Evolutionary conservation across 768 basidiomycete species (phyloP), one percentile per base, ranked within the genome.

Genomic region (Mycena galopus): DNA sequence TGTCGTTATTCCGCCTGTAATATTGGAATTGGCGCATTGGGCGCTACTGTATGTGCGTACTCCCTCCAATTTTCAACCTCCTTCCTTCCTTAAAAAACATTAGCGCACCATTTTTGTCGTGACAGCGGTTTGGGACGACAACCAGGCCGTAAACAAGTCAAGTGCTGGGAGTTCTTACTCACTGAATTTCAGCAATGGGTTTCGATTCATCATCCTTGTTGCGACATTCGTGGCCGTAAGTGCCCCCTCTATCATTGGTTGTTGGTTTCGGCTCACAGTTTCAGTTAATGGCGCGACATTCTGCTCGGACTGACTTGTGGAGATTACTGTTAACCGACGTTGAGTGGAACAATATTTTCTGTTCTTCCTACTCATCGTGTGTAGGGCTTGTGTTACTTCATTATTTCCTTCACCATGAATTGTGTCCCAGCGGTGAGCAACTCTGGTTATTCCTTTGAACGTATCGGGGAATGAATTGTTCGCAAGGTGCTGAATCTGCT

Each of bases 101-200:
- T n/a, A n/a, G n/a, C 88, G 93, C 33, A 90, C 89, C 17, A 92
- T 93, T 90, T 89, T 92, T 79, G 86, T 92, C 35, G 89, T 94
- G 32, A 79, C 84, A 14, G 89, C 92, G 0, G 76, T 81, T 37
- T 91, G 91, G 89, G 85, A 87, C 33, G 76, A 82, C 14, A 32
- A 59, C n/a, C 69, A n/a, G n/a, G n/a, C n/a, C n/a, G n/a, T n/a
- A n/a, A n/a, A n/a, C n/a, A n/a, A n/a, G n/a, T n/a, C n/a, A n/a
- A n/a, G n/a, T n/a, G n/a, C n/a, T n/a, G n/a, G n/a, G n/a, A n/a
- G n/a, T 39, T 29, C 30, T n/a, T n/a, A 14, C 32, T 71, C 47
- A 71, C 61, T 30, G 61, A n/a, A 39, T 63, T 62, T 4, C 55
- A 93, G 92, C 92, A 4, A 92, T 93, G 91, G 88, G 81, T 33